phyloP scores from a whole-genome alignment of 331 rosid species.

The Rhamnella rubrinervis region DNA sequence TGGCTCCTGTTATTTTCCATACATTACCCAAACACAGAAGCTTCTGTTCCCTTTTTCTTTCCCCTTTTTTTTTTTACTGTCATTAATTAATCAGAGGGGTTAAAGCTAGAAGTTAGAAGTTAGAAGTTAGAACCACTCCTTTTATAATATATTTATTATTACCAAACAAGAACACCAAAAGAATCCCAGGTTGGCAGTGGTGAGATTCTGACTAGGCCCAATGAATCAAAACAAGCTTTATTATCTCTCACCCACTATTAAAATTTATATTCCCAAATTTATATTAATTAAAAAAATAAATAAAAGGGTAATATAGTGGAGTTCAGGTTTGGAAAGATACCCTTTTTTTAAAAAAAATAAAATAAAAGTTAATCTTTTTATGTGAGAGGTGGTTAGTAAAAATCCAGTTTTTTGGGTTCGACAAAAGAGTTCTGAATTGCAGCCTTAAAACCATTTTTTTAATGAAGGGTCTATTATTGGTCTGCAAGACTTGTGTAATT shows the following conservation, averaged over 20 bases:
- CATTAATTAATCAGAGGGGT: slow-evolving; percentile 7
- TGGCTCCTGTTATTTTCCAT: slow-evolving; percentile 38
- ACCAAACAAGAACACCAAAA: slow-evolving; percentile 35
- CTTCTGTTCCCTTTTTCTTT: slow-evolving; percentile 34
- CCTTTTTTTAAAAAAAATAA: slow-evolving; percentile 16
- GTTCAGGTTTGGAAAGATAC: slow-evolving; percentile 84
- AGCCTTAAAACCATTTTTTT: slow-evolving; percentile 35
- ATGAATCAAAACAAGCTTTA: slow-evolving; percentile 54
- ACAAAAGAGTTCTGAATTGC: slow-evolving; percentile 50
- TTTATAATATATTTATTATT: slow-evolving; percentile 1
- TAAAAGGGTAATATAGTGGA: slow-evolving; percentile 55
- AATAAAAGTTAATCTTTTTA: slow-evolving; percentile 19
- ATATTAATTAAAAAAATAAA: slow-evolving; percentile 18
- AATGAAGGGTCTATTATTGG: slow-evolving; percentile 61
- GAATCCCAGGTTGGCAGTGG: slow-evolving; percentile 87
- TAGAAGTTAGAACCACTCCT: slow-evolving; percentile 47
- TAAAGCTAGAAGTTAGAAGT: slow-evolving; percentile 34
- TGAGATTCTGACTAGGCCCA: slow-evolving; percentile 95
- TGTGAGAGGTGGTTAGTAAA: slow-evolving; percentile 58
- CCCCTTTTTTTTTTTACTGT: slow-evolving; percentile 11
- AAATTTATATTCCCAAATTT: slow-evolving; percentile 1
- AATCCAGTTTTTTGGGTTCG: slow-evolving; percentile 57
- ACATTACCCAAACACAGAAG: slow-evolving; percentile 47
- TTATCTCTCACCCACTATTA: slow-evolving; percentile 45
- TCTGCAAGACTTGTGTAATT: slow-evolving; percentile 52